Percentiles rank a stretch among this genome's conserved stretches.
Evolutionary conservation across 495 filamentous ascomycete genomes (phyloP).

Genomic region (Aspergillus sclerotiicarbonarius): DNA sequence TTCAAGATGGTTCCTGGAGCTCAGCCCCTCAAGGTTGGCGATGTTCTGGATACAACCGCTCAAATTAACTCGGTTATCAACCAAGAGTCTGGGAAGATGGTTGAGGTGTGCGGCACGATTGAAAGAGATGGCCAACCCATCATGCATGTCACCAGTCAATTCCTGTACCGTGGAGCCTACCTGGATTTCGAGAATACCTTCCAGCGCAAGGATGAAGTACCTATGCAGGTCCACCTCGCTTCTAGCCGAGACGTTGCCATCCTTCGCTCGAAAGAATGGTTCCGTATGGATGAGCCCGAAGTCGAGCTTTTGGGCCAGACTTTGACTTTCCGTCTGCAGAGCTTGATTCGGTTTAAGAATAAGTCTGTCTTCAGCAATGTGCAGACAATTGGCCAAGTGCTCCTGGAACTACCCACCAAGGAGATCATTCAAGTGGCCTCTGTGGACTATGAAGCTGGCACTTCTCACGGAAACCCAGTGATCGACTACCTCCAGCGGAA

Average conservation of each 20-base stretch:
- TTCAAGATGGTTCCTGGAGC: slow-evolving; percentile 98
- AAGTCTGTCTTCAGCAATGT: slow-evolving; percentile 88
- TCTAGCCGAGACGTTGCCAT: slow-evolving; percentile 90
- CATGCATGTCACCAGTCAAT: slow-evolving; percentile 98
- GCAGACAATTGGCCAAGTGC: slow-evolving; percentile 87
- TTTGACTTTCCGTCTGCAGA: slow-evolving; percentile 93
- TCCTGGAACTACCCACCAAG: slow-evolving; percentile 94
- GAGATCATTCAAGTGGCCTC: slow-evolving; percentile 94
- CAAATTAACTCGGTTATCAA: slow-evolving; percentile 98
- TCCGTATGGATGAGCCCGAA: slow-evolving; percentile 75
- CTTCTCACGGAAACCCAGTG: slow-evolving; percentile 92
- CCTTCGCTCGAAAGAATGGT: slow-evolving; percentile 95
- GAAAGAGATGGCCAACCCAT: slow-evolving; percentile 80
- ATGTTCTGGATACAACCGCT: slow-evolving; percentile 88
- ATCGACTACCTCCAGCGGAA: slow-evolving; percentile 93
- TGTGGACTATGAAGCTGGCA: slow-evolving; percentile 87
- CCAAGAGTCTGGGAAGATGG: slow-evolving; percentile 98
- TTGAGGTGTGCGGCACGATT: slow-evolving; percentile 96
- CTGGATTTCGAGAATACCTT: slow-evolving; percentile 96
- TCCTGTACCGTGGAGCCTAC: slow-evolving; percentile 91
- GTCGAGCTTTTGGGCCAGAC: slow-evolving; percentile 87
- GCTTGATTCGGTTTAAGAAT: slow-evolving; percentile 90
- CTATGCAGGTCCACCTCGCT: slow-evolving; percentile 86
- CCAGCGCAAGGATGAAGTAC: slow-evolving; percentile 93
- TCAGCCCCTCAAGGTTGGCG: slow-evolving; percentile 89